phyloP scores from a whole-genome alignment of 73 alveolate species.

The Blepharisma japonicum region DNA sequence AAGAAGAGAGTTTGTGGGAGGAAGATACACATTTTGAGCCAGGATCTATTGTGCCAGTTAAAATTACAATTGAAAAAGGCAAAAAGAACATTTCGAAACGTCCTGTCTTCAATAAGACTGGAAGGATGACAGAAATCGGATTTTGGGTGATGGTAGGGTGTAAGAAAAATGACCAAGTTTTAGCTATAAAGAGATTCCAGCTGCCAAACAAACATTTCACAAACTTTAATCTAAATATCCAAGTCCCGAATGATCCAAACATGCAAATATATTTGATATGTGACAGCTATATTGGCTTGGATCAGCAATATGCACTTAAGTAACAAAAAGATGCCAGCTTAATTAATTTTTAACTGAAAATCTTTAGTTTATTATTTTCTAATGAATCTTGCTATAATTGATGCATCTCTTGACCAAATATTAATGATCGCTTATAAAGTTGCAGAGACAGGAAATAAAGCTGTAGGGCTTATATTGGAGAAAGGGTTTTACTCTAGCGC shows the following conservation, averaged over 20 bases:
- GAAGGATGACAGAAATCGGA: slow-evolving; percentile 77
- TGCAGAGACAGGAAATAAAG: too few relatives aligned
- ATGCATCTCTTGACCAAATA: too few relatives aligned
- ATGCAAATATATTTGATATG: slow-evolving; percentile 67
- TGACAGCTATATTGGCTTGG: slow-evolving; percentile 89
- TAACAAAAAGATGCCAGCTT: slow-evolving; percentile 19
- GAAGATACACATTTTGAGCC: slow-evolving; percentile 65
- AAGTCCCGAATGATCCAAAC: slow-evolving; percentile 60
- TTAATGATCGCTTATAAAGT: too few relatives aligned
- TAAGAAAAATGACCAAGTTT: slow-evolving; percentile 66
- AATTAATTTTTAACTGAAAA: not conserved
- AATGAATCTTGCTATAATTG: too few relatives aligned
- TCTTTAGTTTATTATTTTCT: too few relatives aligned
- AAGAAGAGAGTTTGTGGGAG: slow-evolving; percentile 55
- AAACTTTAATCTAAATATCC: slow-evolving; percentile 65
- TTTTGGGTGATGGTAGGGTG: slow-evolving; percentile 84
- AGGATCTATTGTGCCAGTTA: slow-evolving; percentile 70
- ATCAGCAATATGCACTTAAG: slow-evolving; percentile 66
- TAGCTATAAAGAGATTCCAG: slow-evolving; percentile 74
- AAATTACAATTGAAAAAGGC: slow-evolving; percentile 57
- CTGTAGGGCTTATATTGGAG: too few relatives aligned
- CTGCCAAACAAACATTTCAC: slow-evolving; percentile 60
- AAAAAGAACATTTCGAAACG: slow-evolving; percentile 52
- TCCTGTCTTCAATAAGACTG: slow-evolving; percentile 65
- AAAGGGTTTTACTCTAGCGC: too few relatives aligned